Conservation (phyloP, 805 yeast species). For the Candida endomychidarum region DNA sequence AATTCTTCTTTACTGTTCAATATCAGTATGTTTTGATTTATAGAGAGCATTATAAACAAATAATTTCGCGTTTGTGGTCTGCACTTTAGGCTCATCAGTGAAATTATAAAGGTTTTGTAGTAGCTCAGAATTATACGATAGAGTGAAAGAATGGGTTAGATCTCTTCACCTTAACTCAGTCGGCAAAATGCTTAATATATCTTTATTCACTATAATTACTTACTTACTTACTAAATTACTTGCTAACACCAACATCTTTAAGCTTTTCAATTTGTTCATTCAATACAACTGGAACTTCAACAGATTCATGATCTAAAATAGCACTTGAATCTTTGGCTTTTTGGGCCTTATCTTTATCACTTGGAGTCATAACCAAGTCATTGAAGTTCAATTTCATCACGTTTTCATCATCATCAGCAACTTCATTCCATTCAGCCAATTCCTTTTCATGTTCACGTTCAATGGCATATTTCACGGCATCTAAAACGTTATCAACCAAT, state of each 20-base stretch:
- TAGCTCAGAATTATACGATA: too few relatives aligned
- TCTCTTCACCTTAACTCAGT: too few relatives aligned
- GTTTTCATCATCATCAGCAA: slow-evolving; percentile 35
- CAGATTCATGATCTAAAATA: slow-evolving; percentile 41
- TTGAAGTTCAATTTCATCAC: slow-evolving; percentile 41
- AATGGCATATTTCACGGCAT: slow-evolving; percentile 80
- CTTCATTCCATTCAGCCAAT: slow-evolving; percentile 69
- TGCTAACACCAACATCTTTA: slow-evolving; percentile 29
- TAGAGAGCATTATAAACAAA: slow-evolving; percentile 2
- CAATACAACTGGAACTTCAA: slow-evolving; percentile 51
- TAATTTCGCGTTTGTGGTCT: slow-evolving; percentile 4
- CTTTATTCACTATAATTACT: neutral
- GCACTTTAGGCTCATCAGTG: too few relatives aligned
- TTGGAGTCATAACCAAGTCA: slow-evolving; percentile 47
- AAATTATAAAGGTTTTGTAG: too few relatives aligned
- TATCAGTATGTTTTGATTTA: slow-evolving; percentile 12
- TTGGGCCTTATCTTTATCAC: slow-evolving; percentile 21
- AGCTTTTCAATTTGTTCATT: slow-evolving; percentile 42
- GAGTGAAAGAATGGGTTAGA: too few relatives aligned
- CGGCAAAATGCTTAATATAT: too few relatives aligned
- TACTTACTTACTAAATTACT: slow-evolving; percentile 4
- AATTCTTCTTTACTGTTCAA: slow-evolving; percentile 18
- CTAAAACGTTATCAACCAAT: slow-evolving; percentile 69
- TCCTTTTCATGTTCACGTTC: slow-evolving; percentile 77
- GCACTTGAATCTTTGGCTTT: slow-evolving; percentile 5